A percentile compares a stretch with the other conserved stretches of the same genome.
These are phyloP conservation scores for Eleusine indica DNA, from an alignment of 176 grass and related monocot species.

Conservation along the genomic window DNA sequence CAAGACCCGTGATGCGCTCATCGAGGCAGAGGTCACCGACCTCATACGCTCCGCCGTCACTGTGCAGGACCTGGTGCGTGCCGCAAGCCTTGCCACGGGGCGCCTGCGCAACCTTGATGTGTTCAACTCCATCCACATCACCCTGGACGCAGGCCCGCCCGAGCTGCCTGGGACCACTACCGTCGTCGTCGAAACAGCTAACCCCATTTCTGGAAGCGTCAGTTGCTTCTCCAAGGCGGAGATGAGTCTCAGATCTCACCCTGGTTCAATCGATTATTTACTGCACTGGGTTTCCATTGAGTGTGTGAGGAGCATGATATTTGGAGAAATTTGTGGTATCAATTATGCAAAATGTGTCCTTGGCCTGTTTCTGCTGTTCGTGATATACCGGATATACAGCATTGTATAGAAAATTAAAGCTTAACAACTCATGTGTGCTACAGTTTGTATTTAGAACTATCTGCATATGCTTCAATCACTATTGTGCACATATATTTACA, in stretches of 20 bases:
- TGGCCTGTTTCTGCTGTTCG: too few species aligned
- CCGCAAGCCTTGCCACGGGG: slow-evolving; percentile 59
- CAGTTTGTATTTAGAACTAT: too few species aligned
- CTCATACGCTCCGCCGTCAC: slow-evolving; percentile 60
- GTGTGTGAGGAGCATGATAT: too few species aligned
- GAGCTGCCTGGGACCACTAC: slow-evolving; percentile 89
- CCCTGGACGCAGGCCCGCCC: slow-evolving; percentile 75
- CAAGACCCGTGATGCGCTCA: slow-evolving; percentile 77
- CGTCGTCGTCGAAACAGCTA: slow-evolving; percentile 72
- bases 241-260: slow-evolving; percentile 45
- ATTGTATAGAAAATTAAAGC: too few species aligned
- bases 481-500: too few species aligned
- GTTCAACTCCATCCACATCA: slow-evolving; percentile 85
- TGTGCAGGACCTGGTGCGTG: slow-evolving; percentile 77
- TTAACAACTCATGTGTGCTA: too few species aligned
- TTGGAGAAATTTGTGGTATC: too few species aligned
- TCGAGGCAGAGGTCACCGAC: slow-evolving; percentile 80
- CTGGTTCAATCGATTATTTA: slow-evolving; percentile 1
- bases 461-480: too few species aligned
- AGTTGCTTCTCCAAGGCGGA: slow-evolving; percentile 83
- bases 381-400: too few species aligned
- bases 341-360: too few species aligned
- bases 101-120: slow-evolving; percentile 67
- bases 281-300: neutral
- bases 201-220: slow-evolving; percentile 61